Evolutionary conservation across 345 rosid species (phyloP), one percentile per base, ranked within the genome.

Genomic region (Moringa oleifera): DNA sequence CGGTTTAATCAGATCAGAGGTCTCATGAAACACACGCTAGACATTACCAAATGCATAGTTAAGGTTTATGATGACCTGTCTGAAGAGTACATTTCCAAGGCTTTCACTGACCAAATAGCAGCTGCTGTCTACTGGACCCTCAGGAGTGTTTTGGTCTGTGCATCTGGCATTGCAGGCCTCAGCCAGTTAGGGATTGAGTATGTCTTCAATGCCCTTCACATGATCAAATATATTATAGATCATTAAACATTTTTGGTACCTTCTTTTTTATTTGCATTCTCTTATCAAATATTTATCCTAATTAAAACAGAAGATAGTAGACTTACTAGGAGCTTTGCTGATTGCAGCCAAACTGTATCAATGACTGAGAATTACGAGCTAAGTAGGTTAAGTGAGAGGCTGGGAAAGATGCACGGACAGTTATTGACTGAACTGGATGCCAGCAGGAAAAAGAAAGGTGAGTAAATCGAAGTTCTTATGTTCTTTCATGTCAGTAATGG

Each of bases 101-200:
- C 77, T 28, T 46, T 61, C 55, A 60, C 85, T 0, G 82, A 79
- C 18, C 85, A 79, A 49, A 65, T 89, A 37, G 95, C 98, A 13
- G 64, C 79, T 23, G 86, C 96, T 12, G 94, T 91, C 52, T 86
- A 89, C 67, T 89, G 95, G 98, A 85, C 90, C 51, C 79, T 86
- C 61, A 79, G 92, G 68, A 69, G 90, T 57, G 80, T 83, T 13
- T 67, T 87, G 68, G 87, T 84, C 23, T 86, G 92, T 64, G 78
- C 86, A 6, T 31, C 87, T 25, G 90, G 83, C 76, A 81, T 91
- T 73, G 73, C 71, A 18, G 73, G 82, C 52, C 80, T 80, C 24
- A 75, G 82, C 61, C 75, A 83, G 51, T 69, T 80, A 62, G 82
- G 81, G 53, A 80, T 71, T 55, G 92, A 89, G 96, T 89, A 79